A percentile compares a stretch with the other conserved stretches of the same genome.
Conservation (phyloP, 2,329 filamentous ascomycete species). For the Pyricularia pennisetigena region DNA sequence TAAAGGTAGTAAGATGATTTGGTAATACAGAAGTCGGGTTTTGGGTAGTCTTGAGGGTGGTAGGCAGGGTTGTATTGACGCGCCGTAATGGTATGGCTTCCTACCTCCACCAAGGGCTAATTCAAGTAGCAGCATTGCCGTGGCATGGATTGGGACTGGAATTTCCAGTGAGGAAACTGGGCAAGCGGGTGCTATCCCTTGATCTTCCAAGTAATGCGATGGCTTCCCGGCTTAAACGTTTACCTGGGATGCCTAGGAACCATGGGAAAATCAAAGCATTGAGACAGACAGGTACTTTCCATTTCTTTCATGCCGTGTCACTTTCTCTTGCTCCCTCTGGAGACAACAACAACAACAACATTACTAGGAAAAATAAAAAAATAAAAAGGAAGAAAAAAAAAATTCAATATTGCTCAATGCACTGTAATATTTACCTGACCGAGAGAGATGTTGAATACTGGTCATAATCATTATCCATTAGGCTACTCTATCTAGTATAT, state of each 20-base stretch:
- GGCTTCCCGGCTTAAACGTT: not conserved
- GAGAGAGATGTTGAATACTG: not conserved
- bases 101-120: not conserved
- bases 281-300: too few species aligned
- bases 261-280: not conserved
- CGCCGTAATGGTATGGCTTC: not conserved
- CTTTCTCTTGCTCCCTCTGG: too few species aligned
- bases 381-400: slow-evolving; percentile 55
- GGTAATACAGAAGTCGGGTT: too few species aligned
- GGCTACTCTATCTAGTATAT: not conserved
- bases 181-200: not conserved
- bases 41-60: not conserved
- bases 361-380: slow-evolving; percentile 1
- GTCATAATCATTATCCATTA: not conserved
- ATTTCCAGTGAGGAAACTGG: not conserved
- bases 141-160: not conserved
- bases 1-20: too few species aligned
- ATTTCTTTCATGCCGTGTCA: too few species aligned
- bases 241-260: not conserved
- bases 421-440: not conserved
- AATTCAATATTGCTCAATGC: not conserved
- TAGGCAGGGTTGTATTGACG: not conserved
- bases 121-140: not conserved
- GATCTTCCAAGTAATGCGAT: not conserved
- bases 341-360: too few species aligned